Evolutionary conservation across 2,329 filamentous ascomycete species (phyloP), one percentile per base, ranked within the genome.

Genomic region (Fusarium incarnatum): DNA sequence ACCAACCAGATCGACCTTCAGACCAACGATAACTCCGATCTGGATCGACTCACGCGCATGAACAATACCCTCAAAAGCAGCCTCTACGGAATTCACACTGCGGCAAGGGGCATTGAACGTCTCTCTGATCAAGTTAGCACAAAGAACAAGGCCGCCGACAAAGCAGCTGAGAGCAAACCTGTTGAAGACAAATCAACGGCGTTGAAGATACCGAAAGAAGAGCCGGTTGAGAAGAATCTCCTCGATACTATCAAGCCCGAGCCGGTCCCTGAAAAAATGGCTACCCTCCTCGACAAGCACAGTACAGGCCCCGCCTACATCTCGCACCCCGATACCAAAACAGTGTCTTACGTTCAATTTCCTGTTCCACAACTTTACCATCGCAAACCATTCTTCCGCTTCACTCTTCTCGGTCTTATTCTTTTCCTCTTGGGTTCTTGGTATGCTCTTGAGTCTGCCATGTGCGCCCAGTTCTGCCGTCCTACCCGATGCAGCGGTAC

Each of bases 81-180:
- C 6, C 78, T 88, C 8, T 77, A 82, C 30, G 83, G 84, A 22
- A 87, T 90, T 32, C 85, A 83, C 42, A 85, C 82, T 16, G 86
- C 86, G 22, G 87, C 86, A 68, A 82, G 84, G 56, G 87, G 88
- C 13, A 89, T 90, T 53, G 86, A 88, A 73, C 82, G 86, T 12
- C 79, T 90, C 9, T 85, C 89, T 73, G 82, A 83, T 64, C 82
- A 83, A 60, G 82, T 89, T 20, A 80, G 81, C 12, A 81, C 75
- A 5, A 79, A 84, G 53, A 73, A 67, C 30, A 74, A 73, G 45
- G 52, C 60, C 18, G 56, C 32, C 13, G 66, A 68, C 47, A 68
- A 62, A 49, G 56, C 42, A 42, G 52, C 40, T 25, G 55, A 55
- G 34, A 22, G 20, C 18, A 56, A 64, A 28, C 34, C 44, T 3